Conservation (phyloP, 371 early-diverging fungal genomes). For the Mucor indicus region DNA sequence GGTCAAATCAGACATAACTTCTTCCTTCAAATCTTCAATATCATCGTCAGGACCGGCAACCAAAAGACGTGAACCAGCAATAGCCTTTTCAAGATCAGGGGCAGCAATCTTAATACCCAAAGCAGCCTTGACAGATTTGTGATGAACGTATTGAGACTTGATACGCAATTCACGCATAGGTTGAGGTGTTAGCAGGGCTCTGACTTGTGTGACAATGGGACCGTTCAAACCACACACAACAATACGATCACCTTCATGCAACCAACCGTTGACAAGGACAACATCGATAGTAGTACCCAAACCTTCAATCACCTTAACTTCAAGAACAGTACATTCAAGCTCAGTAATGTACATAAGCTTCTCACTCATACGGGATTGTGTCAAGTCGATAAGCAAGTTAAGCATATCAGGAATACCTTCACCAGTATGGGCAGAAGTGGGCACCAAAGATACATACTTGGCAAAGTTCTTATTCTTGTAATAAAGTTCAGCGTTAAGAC, state of each 20-base stretch:
- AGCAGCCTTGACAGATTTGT: conserved; percentile 97
- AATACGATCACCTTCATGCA: conserved; percentile 98
- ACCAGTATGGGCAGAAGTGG: conserved; percentile 99
- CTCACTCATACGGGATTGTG: conserved; percentile 95
- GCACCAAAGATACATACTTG: conserved; percentile 97
- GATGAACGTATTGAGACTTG: conserved; percentile 95
- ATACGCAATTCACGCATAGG: conserved; percentile 98
- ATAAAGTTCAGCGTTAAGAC: conserved; percentile 94
- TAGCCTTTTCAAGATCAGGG: conserved; percentile 95
- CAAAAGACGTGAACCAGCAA: conserved; percentile 97
- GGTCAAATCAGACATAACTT: conserved; percentile 89
- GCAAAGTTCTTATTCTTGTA: conserved; percentile 96
- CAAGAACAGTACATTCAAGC: conserved; percentile 98
- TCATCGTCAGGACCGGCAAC: conserved; percentile 96
- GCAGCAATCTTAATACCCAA: conserved; percentile 98
- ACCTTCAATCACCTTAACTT: conserved; percentile 99
- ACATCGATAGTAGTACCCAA: conserved; percentile 99
- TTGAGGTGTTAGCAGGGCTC: conserved; percentile 97
- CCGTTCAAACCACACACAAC: conserved; percentile 97
- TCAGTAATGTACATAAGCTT: conserved; percentile 95
- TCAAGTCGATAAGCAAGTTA: conserved; percentile 88
- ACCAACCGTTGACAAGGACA: conserved; percentile 95
- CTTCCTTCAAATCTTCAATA: conserved; percentile 91
- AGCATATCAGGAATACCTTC: conserved; percentile 99
- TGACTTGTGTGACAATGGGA: conserved; percentile 93